A percentile compares a stretch with the other conserved stretches of the same genome.
Conservation (phyloP, 495 filamentous ascomycete genomes). For the Penicillium manginii region DNA sequence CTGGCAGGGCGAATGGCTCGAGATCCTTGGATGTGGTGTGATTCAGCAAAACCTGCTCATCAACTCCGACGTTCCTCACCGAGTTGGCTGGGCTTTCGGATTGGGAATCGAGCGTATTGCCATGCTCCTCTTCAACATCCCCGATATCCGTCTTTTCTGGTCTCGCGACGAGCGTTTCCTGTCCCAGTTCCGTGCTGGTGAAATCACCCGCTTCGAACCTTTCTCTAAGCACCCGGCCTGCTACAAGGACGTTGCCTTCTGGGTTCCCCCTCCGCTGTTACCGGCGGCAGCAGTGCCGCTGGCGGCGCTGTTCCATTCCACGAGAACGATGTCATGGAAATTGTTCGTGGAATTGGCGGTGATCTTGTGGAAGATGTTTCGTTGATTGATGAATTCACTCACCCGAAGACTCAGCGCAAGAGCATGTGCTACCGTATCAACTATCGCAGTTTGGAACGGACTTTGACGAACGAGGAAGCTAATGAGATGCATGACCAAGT, state of each 20-base stretch:
- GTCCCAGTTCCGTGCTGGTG: slow-evolving; percentile 72
- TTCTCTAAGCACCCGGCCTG: slow-evolving; percentile 90
- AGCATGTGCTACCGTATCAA: slow-evolving; percentile 92
- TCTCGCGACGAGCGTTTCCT: slow-evolving; percentile 81
- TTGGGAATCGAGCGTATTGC: slow-evolving; percentile 91
- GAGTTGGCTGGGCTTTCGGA: slow-evolving; percentile 95
- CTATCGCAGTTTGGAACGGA: slow-evolving; percentile 87
- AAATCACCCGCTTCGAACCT: slow-evolving; percentile 72
- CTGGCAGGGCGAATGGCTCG: slow-evolving; percentile 94
- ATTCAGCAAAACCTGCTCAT: slow-evolving; percentile 77
- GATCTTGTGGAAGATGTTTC: slow-evolving; percentile 86
- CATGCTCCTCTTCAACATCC: slow-evolving; percentile 94
- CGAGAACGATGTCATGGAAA: slow-evolving; percentile 97
- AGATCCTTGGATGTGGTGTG: slow-evolving; percentile 92
- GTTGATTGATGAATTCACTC: slow-evolving; percentile 81
- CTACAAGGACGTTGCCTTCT: slow-evolving; percentile 92
- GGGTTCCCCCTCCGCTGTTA: slow-evolving; percentile 64
- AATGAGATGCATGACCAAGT: slow-evolving; percentile 77
- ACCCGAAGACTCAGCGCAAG: slow-evolving; percentile 81
- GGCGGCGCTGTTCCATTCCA: slow-evolving; percentile 66
- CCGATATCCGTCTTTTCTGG: slow-evolving; percentile 99
- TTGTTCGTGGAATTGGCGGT: slow-evolving; percentile 77
- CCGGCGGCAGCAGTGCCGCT: slow-evolving; percentile 50
- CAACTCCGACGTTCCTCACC: slow-evolving; percentile 73
- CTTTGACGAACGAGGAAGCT: slow-evolving; percentile 77